These are phyloP conservation scores for Diplocarpon mali DNA, from an alignment of 2,329 filamentous ascomycete species.

Conservation along the genomic window DNA sequence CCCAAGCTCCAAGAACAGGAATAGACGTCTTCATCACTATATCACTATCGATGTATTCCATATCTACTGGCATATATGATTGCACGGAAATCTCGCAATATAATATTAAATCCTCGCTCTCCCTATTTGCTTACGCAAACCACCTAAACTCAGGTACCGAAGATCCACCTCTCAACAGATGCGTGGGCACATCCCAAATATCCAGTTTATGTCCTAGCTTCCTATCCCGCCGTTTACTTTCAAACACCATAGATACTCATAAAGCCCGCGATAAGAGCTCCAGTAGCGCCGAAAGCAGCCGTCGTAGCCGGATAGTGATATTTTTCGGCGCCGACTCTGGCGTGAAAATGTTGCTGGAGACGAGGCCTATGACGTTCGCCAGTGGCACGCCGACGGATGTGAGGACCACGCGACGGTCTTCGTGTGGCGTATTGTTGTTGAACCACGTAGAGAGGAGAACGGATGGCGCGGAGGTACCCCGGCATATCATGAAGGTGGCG, in stretches of 20 bases:
- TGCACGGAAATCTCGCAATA: background rate
- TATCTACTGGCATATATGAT: background rate
- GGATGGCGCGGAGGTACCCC: constrained; percentile 24
- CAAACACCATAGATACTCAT: constrained; percentile 53
- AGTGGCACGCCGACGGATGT: constrained; percentile 51
- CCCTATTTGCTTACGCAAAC: constrained; percentile 33
- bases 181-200: constrained; percentile 41
- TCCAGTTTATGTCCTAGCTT: constrained; percentile 21
- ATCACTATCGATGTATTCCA: too few relatives aligned
- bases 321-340: constrained; percentile 55
- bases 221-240: constrained; percentile 29
- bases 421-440: constrained; percentile 57
- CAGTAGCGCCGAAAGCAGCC: constrained; percentile 51
- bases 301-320: constrained; percentile 54
- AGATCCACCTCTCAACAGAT: constrained; percentile 43
- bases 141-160: constrained; percentile 43
- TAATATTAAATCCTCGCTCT: background rate
- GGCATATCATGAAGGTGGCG: constrained; percentile 59
- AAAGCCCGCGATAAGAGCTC: constrained; percentile 41
- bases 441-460: constrained; percentile 30
- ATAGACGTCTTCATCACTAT: too few relatives aligned
- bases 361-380: constrained; percentile 59
- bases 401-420: constrained; percentile 48
- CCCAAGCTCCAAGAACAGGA: too few relatives aligned
- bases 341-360: constrained; percentile 58